Evolutionary conservation across 768 basidiomycete species (phyloP).

Genomic region (Rhizopogon roseolus): DNA sequence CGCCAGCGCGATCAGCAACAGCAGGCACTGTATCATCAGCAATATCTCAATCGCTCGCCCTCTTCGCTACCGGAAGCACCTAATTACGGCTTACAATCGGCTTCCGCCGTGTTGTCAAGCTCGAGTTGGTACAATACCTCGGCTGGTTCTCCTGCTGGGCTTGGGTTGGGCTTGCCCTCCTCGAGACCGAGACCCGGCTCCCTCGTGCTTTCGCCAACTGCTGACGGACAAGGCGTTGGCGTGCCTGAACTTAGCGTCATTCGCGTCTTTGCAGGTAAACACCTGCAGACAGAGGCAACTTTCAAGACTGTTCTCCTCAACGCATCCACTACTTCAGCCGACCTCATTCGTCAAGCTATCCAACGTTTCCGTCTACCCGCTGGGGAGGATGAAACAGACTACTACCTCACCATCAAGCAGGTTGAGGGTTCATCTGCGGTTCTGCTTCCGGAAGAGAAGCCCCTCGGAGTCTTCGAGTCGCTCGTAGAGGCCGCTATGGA

Average conservation of each 20-base stretch:
- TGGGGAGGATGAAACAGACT: slow-evolving; percentile 53
- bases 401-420: slow-evolving; percentile 91
- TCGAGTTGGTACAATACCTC: slow-evolving; percentile 38
- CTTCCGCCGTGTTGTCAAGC: slow-evolving; percentile 54
- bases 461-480: slow-evolving; percentile 85
- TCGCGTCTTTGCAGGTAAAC: slow-evolving; percentile 90
- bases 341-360: slow-evolving; percentile 87
- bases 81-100: slow-evolving; percentile 74
- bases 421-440: slow-evolving; percentile 83
- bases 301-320: slow-evolving; percentile 98
- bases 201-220: slow-evolving; percentile 58
- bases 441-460: slow-evolving; percentile 67
- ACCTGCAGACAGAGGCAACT: slow-evolving; percentile 89
- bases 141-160: slow-evolving; percentile 35
- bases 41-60: slow-evolving; percentile 85
- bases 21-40: slow-evolving; percentile 80
- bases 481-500: slow-evolving; percentile 78
- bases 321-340: slow-evolving; percentile 73
- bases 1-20: slow-evolving; percentile 88
- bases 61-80: slow-evolving; percentile 72
- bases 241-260: slow-evolving; percentile 90
- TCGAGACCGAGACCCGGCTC: slow-evolving; percentile 72
- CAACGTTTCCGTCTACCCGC: slow-evolving; percentile 86
- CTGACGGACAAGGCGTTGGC: slow-evolving; percentile 56
- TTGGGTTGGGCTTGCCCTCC: slow-evolving; percentile 43